Base-by-base conservation (phyloP, 2,329 filamentous ascomycete genomes). In the Neofusicoccum laricinum region DNA sequence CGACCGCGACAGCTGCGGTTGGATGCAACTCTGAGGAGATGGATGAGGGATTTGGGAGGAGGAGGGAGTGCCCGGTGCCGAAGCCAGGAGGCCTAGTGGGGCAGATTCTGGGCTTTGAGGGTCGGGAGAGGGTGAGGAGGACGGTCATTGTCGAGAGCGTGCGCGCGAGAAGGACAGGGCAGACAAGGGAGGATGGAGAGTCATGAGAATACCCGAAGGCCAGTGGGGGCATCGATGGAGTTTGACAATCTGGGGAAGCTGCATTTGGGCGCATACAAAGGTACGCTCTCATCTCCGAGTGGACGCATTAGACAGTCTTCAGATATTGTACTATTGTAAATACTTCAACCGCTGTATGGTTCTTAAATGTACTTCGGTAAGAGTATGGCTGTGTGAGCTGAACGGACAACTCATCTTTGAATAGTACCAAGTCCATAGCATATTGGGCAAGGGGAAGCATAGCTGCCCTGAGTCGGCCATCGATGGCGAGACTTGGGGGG, bases 31-130 rank as follows among this genome's bases (percentile, higher is more conserved):
- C 55, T n/a, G 69, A 50, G 41, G 66, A 64, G 66, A 63, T 21
- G 32, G 70, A 62, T 46, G 41, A 46, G 10, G 15, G 2, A 2
- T 4, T 19, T 17, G 65, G 53, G 61, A 72, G 72, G 62, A 73
- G 75, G 49, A 79, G 83, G 72, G 92, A 96, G 75, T 99, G 95
- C 74, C 95, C 95, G 0, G 88, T 99, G 12, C 95, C 95, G 4
- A 97, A 97, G 78, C 94, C 95, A 0, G 84, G 87, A 36, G 93
- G 93, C 2, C 79, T 93, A 38, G 79, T 96, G 50, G 91, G 91
- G 12, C 86, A 90, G 72, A 81, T 94, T 69, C 78, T 95, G 67
- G 92, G 91, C 0, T 90, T 94, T 73, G 84, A 83, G 69, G 69
- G 73, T 36, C 70, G 75, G 4, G 67, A 67, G 17, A 64, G 65